Conservation (phyloP, 371 early-diverging fungal species). For the Gilbertella persicaria region DNA sequence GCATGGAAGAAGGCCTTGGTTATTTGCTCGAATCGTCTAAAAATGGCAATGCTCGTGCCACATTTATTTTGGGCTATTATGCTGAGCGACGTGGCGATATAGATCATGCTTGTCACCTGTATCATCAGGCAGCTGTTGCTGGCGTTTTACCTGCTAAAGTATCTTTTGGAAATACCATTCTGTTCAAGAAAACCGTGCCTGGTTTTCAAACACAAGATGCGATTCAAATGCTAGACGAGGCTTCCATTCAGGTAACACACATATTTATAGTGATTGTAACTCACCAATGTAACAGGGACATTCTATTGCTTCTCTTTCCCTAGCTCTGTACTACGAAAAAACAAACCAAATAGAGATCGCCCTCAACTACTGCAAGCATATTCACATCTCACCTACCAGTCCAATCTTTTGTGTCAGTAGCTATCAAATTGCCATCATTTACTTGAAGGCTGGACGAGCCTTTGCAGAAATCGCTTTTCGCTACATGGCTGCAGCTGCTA, state of each 20-base stretch:
- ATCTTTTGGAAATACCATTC: slow-evolving; percentile 10
- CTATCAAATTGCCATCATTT: slow-evolving; percentile 19
- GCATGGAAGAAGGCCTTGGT: slow-evolving; percentile 10
- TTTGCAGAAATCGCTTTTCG: slow-evolving; percentile 7
- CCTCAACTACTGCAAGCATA: slow-evolving; percentile 1
- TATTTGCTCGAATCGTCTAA: slow-evolving; percentile 12
- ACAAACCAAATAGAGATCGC: slow-evolving; percentile 2
- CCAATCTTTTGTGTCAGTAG: slow-evolving; percentile 18
- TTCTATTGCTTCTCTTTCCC: slow-evolving; percentile 17
- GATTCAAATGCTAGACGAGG: slow-evolving; percentile 7
- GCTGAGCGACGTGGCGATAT: slow-evolving; percentile 15
- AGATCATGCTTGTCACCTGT: slow-evolving; percentile 10
- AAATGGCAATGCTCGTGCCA: slow-evolving; percentile 20
- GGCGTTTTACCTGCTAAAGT: slow-evolving; percentile 15
- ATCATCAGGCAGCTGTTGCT: slow-evolving; percentile 5
- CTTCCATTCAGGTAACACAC: slow-evolving; percentile 15
- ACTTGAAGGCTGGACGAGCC: slow-evolving; percentile 11
- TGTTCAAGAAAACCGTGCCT: background rate
- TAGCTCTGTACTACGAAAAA: slow-evolving; percentile 20
- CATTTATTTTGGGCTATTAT: slow-evolving; percentile 16
- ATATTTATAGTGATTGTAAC: no score
- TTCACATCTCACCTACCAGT: slow-evolving; percentile 2
- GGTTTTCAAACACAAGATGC: slow-evolving; percentile 7
- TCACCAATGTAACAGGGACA: no score
- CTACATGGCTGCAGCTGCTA: slow-evolving; percentile 9